Base-by-base conservation (phyloP, 2,329 filamentous ascomycete species). In the Stemphylium lycopersici region DNA sequence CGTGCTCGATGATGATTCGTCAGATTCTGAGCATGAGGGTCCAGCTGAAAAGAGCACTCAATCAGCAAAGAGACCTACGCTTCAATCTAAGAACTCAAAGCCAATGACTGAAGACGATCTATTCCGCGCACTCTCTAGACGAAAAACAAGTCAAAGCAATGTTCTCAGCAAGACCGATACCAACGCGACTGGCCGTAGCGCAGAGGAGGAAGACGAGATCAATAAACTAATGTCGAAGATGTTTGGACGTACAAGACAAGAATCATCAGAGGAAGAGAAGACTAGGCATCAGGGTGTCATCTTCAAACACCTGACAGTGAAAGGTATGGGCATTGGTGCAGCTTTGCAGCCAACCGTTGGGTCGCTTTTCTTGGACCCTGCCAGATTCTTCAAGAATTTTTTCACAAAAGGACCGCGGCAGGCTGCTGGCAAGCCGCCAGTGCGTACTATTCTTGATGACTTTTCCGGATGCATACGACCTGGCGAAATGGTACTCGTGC, bases 401-500 rank as follows among this genome's bases (percentile, higher is more conserved):
- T 59, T 77, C 76, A 52, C 78, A 77, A 59, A 78, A 77, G 75
- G 67, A 31, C 76, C 73, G 45, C 71, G 70, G 41, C 69, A 69
- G 49, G 70, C 75, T 50, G 69, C 56, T 32, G 74, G 62, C 38
- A 86, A 84, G 62, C 81, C 83, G 0, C 84, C 87, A 0, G 72
- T 88, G 16, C 84, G 83, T 58, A 87, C 86, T 0, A 87, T 91
- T 40, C 74, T 91, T 18, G 81, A 88, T 48, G 80, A 84, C 62
- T 84, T 82, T 52, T 83, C 87, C 67, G 88, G 88, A 10, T 89
- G 86, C 61, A 84, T 91, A 45, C 87, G 87, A 69, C 87, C 88
- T 0, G 89, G 87, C 16, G 87, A 90, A 72, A 89, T 90, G 88
- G 74, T 90, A 1, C 76, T 90, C 0, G 87, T 90, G 0, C 78